Conservation (phyloP, 1,139 yeast genomes). For the Kodamaea sp. region DNA sequence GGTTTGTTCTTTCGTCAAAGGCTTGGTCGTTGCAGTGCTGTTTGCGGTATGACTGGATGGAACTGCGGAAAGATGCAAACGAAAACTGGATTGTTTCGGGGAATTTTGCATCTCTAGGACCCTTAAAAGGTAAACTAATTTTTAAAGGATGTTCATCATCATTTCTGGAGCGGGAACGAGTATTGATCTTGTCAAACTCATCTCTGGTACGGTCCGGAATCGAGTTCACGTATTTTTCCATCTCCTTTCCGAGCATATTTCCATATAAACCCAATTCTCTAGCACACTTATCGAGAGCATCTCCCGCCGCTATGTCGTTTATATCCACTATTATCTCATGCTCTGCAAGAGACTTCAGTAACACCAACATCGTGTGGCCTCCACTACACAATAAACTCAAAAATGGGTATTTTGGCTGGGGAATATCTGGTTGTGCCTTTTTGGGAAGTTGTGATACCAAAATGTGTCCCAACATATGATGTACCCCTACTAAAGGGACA, state of each 20-base stretch:
- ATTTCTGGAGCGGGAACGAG: slow-evolving; percentile 20
- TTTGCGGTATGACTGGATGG: slow-evolving; percentile 40
- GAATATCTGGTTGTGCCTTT: slow-evolving; percentile 31
- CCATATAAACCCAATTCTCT: slow-evolving; percentile 79
- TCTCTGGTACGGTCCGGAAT: slow-evolving; percentile 24
- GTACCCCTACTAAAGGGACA: slow-evolving; percentile 83
- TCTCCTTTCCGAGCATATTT: slow-evolving; percentile 80
- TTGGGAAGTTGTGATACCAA: slow-evolving; percentile 62
- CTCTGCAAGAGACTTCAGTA: slow-evolving; percentile 56
- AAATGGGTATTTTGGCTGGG: slow-evolving; percentile 69
- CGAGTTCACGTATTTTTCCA: slow-evolving; percentile 58
- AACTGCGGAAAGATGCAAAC: slow-evolving; percentile 76
- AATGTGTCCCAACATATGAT: slow-evolving; percentile 94
- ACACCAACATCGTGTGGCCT: slow-evolving; percentile 90
- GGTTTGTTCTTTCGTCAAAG: slow-evolving; percentile 24
- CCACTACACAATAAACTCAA: slow-evolving; percentile 84
- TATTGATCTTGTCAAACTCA: slow-evolving; percentile 23
- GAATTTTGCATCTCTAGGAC: slow-evolving; percentile 30
- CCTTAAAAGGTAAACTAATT: slow-evolving; percentile 34
- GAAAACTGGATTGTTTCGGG: slow-evolving; percentile 55
- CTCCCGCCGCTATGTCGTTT: slow-evolving; percentile 90
- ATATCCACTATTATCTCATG: slow-evolving; percentile 79
- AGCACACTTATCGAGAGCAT: slow-evolving; percentile 90
- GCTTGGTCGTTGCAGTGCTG: slow-evolving; percentile 9
- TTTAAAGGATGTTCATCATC: slow-evolving; percentile 24